These are phyloP conservation scores for Diatrype stigma DNA, from an alignment of 2,329 filamentous ascomycete species.

Conservation along the genomic window DNA sequence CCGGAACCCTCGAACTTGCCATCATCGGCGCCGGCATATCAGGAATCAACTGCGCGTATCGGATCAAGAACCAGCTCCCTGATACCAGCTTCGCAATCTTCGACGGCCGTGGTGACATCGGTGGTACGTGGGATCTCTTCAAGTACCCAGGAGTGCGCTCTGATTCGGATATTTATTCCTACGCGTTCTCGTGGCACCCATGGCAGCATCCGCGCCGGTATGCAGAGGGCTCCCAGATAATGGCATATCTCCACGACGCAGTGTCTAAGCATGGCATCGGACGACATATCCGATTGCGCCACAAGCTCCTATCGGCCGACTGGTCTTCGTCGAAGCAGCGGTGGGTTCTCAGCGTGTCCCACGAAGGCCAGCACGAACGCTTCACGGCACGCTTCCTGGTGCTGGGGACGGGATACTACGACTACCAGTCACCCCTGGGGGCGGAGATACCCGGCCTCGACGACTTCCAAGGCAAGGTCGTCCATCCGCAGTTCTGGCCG, in stretches of 20 bases:
- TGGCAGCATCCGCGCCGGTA: slow-evolving; percentile 6
- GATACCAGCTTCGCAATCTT: slow-evolving; percentile 46
- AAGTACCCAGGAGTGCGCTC: slow-evolving; percentile 56
- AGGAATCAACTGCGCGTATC: slow-evolving; percentile 58
- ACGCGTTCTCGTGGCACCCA: slow-evolving; percentile 65
- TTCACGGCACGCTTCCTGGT: slow-evolving; percentile 53
- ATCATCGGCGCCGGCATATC: slow-evolving; percentile 60
- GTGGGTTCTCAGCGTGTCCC: slow-evolving; percentile 46
- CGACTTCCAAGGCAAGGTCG: slow-evolving; percentile 49
- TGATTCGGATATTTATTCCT: slow-evolving; percentile 49
- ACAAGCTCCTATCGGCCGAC: slow-evolving; percentile 44
- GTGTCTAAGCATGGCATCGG: slow-evolving; percentile 47
- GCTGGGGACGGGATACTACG: slow-evolving; percentile 63
- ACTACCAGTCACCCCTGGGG: slow-evolving; percentile 50
- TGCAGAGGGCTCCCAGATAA: slow-evolving; percentile 36
- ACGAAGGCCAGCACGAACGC: slow-evolving; percentile 23
- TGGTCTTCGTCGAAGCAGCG: slow-evolving; percentile 50
- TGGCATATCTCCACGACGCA: slow-evolving; percentile 48
- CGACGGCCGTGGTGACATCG: slow-evolving; percentile 53
- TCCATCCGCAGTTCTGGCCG: slow-evolving; percentile 73
- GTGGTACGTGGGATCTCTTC: slow-evolving; percentile 64
- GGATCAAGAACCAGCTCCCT: slow-evolving; percentile 47
- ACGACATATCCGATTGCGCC: slow-evolving; percentile 46
- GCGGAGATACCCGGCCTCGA: slow-evolving; percentile 55
- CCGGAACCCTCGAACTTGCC: slow-evolving; percentile 34